Evolutionary conservation across 768 basidiomycete genomes (phyloP), one percentile per base, ranked within the genome.

Genomic region (Russula sp.): DNA sequence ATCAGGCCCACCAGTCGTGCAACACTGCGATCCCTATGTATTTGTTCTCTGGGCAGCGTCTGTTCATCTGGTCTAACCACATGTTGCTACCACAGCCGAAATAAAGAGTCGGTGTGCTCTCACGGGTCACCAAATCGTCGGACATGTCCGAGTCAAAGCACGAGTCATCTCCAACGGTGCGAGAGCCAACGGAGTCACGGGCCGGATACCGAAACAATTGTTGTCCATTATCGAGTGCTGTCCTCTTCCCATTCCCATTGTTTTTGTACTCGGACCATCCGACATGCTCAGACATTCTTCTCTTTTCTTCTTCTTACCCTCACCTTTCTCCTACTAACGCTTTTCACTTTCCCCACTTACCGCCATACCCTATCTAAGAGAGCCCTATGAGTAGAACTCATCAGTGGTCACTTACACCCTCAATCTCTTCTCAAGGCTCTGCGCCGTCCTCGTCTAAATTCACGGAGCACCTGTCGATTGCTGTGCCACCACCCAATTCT

Each of bases 401-500:
- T 49, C 56, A 40, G 22, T 38, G 38, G 22, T 18, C 58, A 32
- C 14, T 16, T 13, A 55, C 61, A 20, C 22, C 46, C 11, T 52
- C 50, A 34, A 5, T 34, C 24, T 59, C 61, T 16, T 66, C 57
- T 34, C 51, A 50, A 24, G 38, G 42, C 44, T 34, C 59, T 26
- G 13, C 24, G 32, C 14, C 34, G 11, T 26, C 59, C 26, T 44
- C 55, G 3, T 64, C 60, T 30, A 59, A 53, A 42, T 65, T 57
- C 59, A 62, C 50, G 30, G 68, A 69, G 57, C 60, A 67, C 36
- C 42, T 67, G 10, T 67, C 63, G 13, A 22, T 69, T 51, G 1
- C 55, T 13, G 42, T 67, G 56, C 69, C 69, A 14, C 67, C 70
- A 9, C 61, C 64, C 38, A 66, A 72, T 60, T 46, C 60, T 16